Base-by-base conservation (phyloP, 768 basidiomycete genomes). In the Phaffia australis region DNA sequence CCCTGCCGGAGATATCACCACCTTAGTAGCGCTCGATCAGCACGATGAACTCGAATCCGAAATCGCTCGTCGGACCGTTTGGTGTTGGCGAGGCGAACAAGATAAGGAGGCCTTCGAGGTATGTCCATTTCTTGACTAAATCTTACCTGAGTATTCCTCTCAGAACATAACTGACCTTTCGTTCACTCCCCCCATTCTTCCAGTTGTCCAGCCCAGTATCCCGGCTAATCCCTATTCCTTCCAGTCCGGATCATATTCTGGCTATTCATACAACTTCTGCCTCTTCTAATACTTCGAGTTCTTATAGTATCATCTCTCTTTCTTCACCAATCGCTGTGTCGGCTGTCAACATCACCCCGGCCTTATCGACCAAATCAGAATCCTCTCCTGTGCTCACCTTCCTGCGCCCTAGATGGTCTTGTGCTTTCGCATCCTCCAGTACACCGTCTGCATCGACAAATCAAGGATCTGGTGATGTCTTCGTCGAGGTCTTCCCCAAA, bases 21-120 rank as follows among this genome's bases (percentile, higher is more conserved):
- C 65, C 21, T 23, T 66, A 19, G 32, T 64, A 15, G 52, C 54
- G 49, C 42, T 64, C 5, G 50, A 51, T 11, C 55, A 51, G 1
- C 46, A 35, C 21, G 63, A 64, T 18, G 63, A 56, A 18, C 27
- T 46, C 0, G 55, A 54, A 1, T 48, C 55, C 11, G 35, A 14
- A 16, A 18, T 46, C 18, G 42, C 52, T 25, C 54, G 63, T 29
- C 32, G 42, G 18, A 56, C 54, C 4, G 49, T 64, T 21, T 64
- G 63, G 63, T 64, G 63, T 42, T 64, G 63, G 54, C 54, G 48
- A 49, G 60, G 51, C 1, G 65, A 55, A 14, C 60, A 11, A 9
- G 66, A 60, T 11, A 67, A 67, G 66, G 66, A 67, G 56, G 30
- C 48, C 14, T 56, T 64, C 55, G 32, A 64, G 63, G 63, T 64